Base-by-base conservation (phyloP, 2,329 filamentous ascomycete genomes). In the Ilyonectria mors-panacis region DNA sequence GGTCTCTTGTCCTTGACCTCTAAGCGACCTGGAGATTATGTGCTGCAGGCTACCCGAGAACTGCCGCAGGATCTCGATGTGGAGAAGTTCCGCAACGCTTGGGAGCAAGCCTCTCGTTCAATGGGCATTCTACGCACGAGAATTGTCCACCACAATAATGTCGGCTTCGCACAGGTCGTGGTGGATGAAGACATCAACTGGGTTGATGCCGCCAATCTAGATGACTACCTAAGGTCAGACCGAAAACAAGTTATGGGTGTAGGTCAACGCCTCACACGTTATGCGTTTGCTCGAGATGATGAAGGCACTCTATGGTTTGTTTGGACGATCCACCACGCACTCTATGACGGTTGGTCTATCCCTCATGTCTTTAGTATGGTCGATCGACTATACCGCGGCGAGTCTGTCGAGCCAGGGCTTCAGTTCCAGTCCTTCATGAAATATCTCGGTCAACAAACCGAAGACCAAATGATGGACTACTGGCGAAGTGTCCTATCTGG, bases 91-190 rank as follows among this genome's bases (percentile, higher is more conserved):
- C 33, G 51, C 2, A 6, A 13, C 0, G 71, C 73, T 6, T 74
- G 69, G 72, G 53, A 71, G 10, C 15, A 59, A 2, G 60, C 67
- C 0, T 39, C 62, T 10, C 30, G 47, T 1, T 4, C 37, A 3
- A 53, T 48, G 2, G 53, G 70, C 1, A 84, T 86, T 37, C 74
- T 86, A 12, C 80, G 85, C 4, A 84, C 85, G 0, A 80, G 84
- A 42, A 83, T 87, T 53, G 78, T 86, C 0, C 83, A 86, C 21
- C 77, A 82, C 4, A 74, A 80, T 1, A 72, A 75, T 1, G 72
- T 77, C 6, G 84, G 84, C 6, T 74, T 85, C 0, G 71, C 84
- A 55, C 85, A 86, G 66, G 81, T 84, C 0, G 81, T 86, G 7
- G 66, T 85, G 33, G 78, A 78, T 21, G 77, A 81, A 28, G 72